These are phyloP conservation scores for Tulasnella sp. DNA, from an alignment of 768 basidiomycete species.

Conservation along the genomic window DNA sequence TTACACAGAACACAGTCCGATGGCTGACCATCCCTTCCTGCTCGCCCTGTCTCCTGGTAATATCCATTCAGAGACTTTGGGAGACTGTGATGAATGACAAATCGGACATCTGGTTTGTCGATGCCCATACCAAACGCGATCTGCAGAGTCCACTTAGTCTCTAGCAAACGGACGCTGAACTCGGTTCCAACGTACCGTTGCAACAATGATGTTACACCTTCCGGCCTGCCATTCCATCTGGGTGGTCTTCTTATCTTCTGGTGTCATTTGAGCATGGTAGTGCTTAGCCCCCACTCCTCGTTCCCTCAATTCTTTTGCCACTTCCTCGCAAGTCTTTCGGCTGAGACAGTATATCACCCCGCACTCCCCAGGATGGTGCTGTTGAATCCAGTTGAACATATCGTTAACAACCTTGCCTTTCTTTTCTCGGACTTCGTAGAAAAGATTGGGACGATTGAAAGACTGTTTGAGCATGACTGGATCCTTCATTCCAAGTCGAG, in stretches of 20 bases:
- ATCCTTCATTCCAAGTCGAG: constrained; percentile 52
- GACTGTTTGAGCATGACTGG: constrained; percentile 65
- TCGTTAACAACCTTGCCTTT: constrained; percentile 41
- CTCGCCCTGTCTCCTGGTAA: constrained; percentile 95
- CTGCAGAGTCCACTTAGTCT: constrained; percentile 35
- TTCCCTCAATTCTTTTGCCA: constrained; percentile 59
- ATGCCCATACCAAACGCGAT: constrained; percentile 98
- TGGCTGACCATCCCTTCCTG: constrained; percentile 79
- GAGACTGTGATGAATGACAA: constrained; percentile 80
- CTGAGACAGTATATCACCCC: constrained; percentile 83
- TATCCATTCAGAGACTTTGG: constrained; percentile 85
- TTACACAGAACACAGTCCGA: constrained; percentile 84
- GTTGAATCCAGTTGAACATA: constrained; percentile 61
- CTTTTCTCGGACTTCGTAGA: constrained; percentile 58
- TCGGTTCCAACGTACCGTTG: constrained; percentile 54
- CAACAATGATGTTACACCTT: constrained; percentile 73
- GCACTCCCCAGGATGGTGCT: constrained; percentile 47
- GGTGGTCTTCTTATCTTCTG: constrained; percentile 51
- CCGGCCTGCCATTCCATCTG: constrained; percentile 70
- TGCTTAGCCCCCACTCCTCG: constrained; percentile 58
- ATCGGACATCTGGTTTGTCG: constrained; percentile 73
- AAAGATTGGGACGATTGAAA: constrained; percentile 89
- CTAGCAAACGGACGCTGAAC: neutral
- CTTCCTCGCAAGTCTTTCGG: constrained; percentile 66
- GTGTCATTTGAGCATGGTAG: constrained; percentile 76